A percentile compares a stretch with the other conserved stretches of the same genome.
Conservation (phyloP, 1,284 basidiomycete species). For the Ustilago cynodontis region DNA sequence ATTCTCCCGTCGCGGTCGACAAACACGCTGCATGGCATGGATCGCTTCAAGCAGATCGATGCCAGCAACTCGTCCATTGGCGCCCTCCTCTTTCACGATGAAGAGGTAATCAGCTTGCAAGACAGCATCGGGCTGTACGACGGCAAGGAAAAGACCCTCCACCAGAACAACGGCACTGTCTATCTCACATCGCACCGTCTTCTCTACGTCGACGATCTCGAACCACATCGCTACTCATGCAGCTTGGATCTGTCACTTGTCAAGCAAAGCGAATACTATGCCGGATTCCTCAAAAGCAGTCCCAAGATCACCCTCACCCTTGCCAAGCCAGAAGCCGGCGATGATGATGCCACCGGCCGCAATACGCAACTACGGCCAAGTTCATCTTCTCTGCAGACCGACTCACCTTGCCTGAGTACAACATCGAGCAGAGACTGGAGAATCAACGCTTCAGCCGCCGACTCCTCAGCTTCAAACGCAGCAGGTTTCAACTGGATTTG, state of each 20-base stretch:
- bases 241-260: constrained; percentile 77
- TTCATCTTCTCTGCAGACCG: constrained; percentile 4
- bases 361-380: constrained; percentile 32
- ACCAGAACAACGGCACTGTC: constrained; percentile 79
- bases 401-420: constrained; percentile 7
- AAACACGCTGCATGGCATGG: constrained; percentile 43
- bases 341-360: constrained; percentile 22
- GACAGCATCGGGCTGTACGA: constrained; percentile 66
- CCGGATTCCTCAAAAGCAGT: constrained; percentile 89
- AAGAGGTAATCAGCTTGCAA: constrained; percentile 62
- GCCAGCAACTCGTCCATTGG: constrained; percentile 61
- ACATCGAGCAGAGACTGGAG: constrained; percentile 46
- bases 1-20: neutral
- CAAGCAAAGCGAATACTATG: constrained; percentile 86
- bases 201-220: constrained; percentile 81
- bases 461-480: constrained; percentile 24
- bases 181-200: constrained; percentile 86
- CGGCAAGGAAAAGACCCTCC: constrained; percentile 81
- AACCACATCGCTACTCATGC: constrained; percentile 70
- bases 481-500: constrained; percentile 56
- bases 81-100: constrained; percentile 55
- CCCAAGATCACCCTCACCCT: constrained; percentile 84
- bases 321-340: constrained; percentile 23
- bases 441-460: constrained; percentile 32
- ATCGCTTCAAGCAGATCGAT: constrained; percentile 62